Evolutionary conservation across 225 moss, liverwort and hornwort species (phyloP).

Genomic region (Marchantia paleacea): DNA sequence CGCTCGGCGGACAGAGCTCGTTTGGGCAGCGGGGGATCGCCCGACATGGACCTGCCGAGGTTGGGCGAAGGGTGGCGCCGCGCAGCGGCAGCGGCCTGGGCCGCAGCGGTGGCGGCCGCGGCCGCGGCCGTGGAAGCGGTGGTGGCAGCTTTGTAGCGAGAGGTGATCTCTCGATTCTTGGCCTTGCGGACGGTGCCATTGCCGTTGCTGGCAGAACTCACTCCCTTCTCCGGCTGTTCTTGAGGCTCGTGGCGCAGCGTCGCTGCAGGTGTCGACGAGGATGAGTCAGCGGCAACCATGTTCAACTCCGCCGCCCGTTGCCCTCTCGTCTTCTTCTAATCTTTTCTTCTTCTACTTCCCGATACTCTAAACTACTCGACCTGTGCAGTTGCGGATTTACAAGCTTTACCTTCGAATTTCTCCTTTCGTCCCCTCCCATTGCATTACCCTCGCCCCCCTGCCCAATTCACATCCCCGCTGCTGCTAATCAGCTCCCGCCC

Average conservation of each 20-base stretch:
- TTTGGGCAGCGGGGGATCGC: conserved; percentile 54
- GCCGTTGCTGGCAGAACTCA: conserved; percentile 54
- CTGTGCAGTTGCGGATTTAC: conserved; percentile 15
- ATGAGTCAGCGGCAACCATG: conserved; percentile 94
- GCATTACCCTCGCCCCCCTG: conserved; percentile 18
- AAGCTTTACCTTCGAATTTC: conserved; percentile 15
- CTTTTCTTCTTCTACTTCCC: conserved; percentile 25
- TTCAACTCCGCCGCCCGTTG: conserved; percentile 42
- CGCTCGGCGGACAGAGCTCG: conserved; percentile 90
- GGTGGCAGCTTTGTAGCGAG: conserved; percentile 74
- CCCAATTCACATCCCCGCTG: conserved; percentile 19
- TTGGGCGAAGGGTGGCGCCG: conserved; percentile 90
- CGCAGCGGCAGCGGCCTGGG: conserved; percentile 54
- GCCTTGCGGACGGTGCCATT: conserved; percentile 65
- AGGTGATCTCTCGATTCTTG: conserved; percentile 93
- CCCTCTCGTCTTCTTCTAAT: conserved; percentile 14
- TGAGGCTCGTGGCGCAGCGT: conserved; percentile 48
- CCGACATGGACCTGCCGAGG: conserved; percentile 59
- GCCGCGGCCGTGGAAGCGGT: conserved; percentile 41
- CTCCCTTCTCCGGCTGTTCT: conserved; percentile 63
- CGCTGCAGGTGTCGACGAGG: conserved; percentile 59
- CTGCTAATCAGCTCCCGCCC: conserved; percentile 4
- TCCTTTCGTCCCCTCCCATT: conserved; percentile 36
- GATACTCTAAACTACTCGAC: conserved; percentile 4
- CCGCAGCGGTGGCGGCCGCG: conserved; percentile 40